phyloP scores from a whole-genome alignment of 768 basidiomycete species.

The Russula griseocarnosa region DNA sequence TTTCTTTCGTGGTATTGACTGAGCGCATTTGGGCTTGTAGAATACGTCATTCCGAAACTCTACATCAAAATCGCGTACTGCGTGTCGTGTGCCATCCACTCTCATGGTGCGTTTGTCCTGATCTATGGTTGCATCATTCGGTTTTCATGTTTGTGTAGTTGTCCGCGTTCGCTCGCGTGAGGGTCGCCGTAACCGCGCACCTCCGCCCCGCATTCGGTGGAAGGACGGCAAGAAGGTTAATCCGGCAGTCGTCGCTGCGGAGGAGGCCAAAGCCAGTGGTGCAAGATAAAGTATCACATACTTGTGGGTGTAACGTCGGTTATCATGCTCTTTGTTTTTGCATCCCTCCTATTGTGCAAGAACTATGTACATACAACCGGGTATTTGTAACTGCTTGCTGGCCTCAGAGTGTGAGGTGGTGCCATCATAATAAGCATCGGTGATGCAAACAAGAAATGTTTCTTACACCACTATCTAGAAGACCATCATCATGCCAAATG shows the following conservation, averaged over 20 bases:
- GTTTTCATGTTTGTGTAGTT: conserved; percentile 45
- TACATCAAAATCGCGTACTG: conserved; percentile 99
- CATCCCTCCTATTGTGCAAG: not conserved
- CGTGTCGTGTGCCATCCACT: conserved; percentile 98
- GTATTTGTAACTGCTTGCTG: not conserved
- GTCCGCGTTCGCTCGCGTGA: conserved; percentile 96
- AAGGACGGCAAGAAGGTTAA: conserved; percentile 96
- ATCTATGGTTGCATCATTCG: not conserved
- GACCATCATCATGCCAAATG: conserved; percentile 35
- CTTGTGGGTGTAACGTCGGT: conserved; percentile 25
- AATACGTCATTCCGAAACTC: conserved; percentile 94
- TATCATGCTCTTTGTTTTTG: conserved; percentile 17
- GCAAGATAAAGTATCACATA: conserved; percentile 20
- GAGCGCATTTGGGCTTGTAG: conserved; percentile 40
- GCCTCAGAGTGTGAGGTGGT: not conserved
- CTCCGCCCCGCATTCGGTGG: conserved; percentile 93
- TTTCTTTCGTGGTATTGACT: not conserved
- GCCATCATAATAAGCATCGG: not conserved
- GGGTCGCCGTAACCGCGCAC: conserved; percentile 95
- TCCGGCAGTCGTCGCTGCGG: conserved; percentile 89
- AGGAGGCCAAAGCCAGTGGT: conserved; percentile 70
- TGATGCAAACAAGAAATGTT: conserved; percentile 25
- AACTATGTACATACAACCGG: not conserved
- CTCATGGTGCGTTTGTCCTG: conserved; percentile 66
- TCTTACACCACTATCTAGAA: conserved; percentile 42